Evolutionary conservation across 257 asterid species (phyloP), one percentile per base, ranked within the genome.

Genomic region (Nemophila menziesii): DNA sequence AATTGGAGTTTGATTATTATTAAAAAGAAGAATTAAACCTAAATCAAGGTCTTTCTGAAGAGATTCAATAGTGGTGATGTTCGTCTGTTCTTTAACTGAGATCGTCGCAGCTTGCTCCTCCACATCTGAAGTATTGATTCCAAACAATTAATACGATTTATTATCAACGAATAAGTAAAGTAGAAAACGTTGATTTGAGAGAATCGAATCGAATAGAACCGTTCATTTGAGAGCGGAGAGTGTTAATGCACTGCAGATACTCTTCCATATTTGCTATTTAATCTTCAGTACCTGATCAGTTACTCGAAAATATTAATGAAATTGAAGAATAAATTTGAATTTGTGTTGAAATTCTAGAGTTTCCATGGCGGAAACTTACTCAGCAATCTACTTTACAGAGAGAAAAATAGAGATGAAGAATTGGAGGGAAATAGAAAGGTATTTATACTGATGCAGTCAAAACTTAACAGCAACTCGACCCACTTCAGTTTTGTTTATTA

Each of bases 101-200:
- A 65, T 60, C 62, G 74, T 73, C 22, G 82, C 85, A 11, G 82
- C 94, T 55, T 86, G 92, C 73, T 86, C 97, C 63, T 86, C 97
- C 64, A 69, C 97, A 74, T 86, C 96, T 86, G 75, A 64, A 70
- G 54, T 15, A 15, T 13, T 20, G 11, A 38, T 22, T 24, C 13
- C 18, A 13, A 18, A 27, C 19, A 18, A 20, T 4, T 23, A 18
- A 9, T 23, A 41, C 21, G 33, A 16, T n/a, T 57, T 13, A 48
- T 38, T 20, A 24, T 49, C 20, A 43, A 20, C 13, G 6, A 19
- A 10, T 34, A 3, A 7, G 15, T 26, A 23, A 23, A 36, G 7
- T 18, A 17, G 42, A 27, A 54, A 23, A 11, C 18, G 16, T 3
- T 1, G 17, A 29, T 29, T 29, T 12, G 42, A 46, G 8, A 44